Percentiles rank a stretch among this genome's conserved stretches.
phyloP scores from a whole-genome alignment of 2,329 filamentous ascomycete species.

The Calonectria crousiana region DNA sequence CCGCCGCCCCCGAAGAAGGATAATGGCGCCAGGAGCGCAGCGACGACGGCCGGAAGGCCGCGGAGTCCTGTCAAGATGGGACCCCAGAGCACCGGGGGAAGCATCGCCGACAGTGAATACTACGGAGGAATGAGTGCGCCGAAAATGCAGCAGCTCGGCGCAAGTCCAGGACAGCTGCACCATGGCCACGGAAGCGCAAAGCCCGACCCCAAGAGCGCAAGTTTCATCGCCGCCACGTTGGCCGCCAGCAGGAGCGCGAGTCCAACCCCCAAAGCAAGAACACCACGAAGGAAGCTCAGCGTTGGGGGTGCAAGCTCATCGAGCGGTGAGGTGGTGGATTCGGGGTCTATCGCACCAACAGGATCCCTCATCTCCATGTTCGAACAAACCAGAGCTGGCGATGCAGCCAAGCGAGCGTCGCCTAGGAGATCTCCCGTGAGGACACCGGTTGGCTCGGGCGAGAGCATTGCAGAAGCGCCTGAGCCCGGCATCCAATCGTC shows the following conservation, averaged over 20 bases:
- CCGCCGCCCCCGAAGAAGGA: conserved; percentile 41
- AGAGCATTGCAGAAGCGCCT: conserved; percentile 31
- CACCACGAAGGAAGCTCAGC: conserved; percentile 47
- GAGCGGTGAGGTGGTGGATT: conserved; percentile 55
- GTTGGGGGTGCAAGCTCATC: conserved; percentile 45
- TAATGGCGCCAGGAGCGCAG: conserved; percentile 60
- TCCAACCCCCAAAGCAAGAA: conserved; percentile 46
- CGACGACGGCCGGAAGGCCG: conserved; percentile 53
- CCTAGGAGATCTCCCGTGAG: conserved; percentile 35
- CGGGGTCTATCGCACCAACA: conserved; percentile 71
- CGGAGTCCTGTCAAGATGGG: conserved; percentile 43
- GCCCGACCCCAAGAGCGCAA: conserved; percentile 62
- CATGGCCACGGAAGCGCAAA: conserved; percentile 27
- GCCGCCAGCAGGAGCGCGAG: conserved; percentile 66
- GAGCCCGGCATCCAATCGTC: conserved; percentile 1
- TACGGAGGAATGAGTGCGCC: conserved; percentile 37
- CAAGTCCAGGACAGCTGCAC: conserved; percentile 36
- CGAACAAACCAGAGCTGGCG: conserved; percentile 62
- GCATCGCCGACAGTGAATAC: conserved; percentile 41
- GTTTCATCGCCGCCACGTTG: conserved; percentile 69
- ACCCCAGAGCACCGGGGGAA: conserved; percentile 56
- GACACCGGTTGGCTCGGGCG: conserved; percentile 19
- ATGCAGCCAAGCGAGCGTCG: conserved; percentile 51
- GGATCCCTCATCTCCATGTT: conserved; percentile 77
- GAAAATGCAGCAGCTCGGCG: conserved; percentile 42